These are phyloP conservation scores for Thalia dealbata DNA, from an alignment of 176 grass and related monocot genomes.

Conservation along the genomic window DNA sequence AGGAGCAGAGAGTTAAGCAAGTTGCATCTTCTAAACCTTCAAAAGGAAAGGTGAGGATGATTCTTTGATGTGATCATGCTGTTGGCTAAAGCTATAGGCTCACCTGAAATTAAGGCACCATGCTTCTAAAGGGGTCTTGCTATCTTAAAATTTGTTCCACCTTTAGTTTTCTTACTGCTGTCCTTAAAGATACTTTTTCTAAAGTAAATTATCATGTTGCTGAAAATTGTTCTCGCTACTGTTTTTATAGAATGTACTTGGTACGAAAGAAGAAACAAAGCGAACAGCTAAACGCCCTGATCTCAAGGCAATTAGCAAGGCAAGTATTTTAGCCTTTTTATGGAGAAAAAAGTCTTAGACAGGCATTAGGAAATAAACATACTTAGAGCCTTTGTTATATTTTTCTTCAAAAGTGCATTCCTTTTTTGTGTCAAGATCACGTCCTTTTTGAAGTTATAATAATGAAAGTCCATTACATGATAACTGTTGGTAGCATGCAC, in stretches of 20 bases:
- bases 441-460: background rate
- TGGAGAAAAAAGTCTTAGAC: background rate
- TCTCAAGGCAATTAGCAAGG: constrained; percentile 22
- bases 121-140: background rate
- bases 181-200: background rate
- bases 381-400: background rate
- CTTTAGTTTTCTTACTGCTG: background rate
- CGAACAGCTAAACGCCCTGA: constrained; percentile 16
- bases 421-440: background rate
- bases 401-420: background rate
- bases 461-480: too few relatives aligned
- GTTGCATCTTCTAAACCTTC: background rate
- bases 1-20: constrained; percentile 17
- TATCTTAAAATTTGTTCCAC: background rate
- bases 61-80: background rate
- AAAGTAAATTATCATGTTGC: background rate
- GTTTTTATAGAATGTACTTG: background rate
- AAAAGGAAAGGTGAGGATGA: constrained; percentile 14
- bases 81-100: background rate
- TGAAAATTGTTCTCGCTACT: background rate
- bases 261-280: constrained; percentile 2
- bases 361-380: background rate
- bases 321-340: constrained; percentile 1
- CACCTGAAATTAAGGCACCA: background rate
- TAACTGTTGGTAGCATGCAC: too few relatives aligned